These are phyloP conservation scores for Neofusicoccum kwambonambiense DNA, from an alignment of 2,329 filamentous ascomycete species.

Conservation along the genomic window DNA sequence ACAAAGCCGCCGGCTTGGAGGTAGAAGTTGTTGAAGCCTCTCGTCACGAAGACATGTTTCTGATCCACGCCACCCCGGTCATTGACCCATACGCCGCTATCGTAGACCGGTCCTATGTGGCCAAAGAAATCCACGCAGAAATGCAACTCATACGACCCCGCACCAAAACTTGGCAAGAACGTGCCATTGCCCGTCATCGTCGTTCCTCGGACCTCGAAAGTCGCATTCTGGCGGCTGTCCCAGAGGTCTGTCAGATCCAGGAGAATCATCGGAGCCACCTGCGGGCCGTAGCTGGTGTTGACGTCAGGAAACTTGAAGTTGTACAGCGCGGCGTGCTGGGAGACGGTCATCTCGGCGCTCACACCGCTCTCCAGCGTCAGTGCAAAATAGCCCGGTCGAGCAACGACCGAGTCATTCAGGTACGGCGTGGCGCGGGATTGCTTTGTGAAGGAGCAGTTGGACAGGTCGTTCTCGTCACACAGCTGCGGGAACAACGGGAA, in stretches of 20 bases:
- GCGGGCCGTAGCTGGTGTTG: constrained; percentile 28
- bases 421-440: constrained; percentile 50
- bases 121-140: constrained; percentile 62
- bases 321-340: constrained; percentile 60
- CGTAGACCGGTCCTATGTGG: constrained; percentile 46
- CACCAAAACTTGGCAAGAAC: constrained; percentile 63
- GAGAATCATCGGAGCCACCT: constrained; percentile 55
- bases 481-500: constrained; percentile 70
- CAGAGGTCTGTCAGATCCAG: constrained; percentile 61
- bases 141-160: constrained; percentile 56
- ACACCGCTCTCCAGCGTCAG: constrained; percentile 57
- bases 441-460: constrained; percentile 58
- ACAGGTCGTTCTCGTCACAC: constrained; percentile 61
- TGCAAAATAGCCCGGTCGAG: constrained; percentile 61
- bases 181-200: constrained; percentile 59
- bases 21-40: constrained; percentile 37
- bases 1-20: constrained; percentile 35
- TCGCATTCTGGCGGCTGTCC: constrained; percentile 51
- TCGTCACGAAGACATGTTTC: constrained; percentile 38
- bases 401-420: constrained; percentile 51
- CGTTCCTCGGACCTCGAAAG: constrained; percentile 49
- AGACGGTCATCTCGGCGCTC: constrained; percentile 60
- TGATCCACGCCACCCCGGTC: constrained; percentile 49
- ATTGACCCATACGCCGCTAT: constrained; percentile 60
- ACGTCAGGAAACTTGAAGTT: constrained; percentile 54